Base-by-base conservation (phyloP, 164 flowering plant species). In the Nymphaea thermarum region DNA sequence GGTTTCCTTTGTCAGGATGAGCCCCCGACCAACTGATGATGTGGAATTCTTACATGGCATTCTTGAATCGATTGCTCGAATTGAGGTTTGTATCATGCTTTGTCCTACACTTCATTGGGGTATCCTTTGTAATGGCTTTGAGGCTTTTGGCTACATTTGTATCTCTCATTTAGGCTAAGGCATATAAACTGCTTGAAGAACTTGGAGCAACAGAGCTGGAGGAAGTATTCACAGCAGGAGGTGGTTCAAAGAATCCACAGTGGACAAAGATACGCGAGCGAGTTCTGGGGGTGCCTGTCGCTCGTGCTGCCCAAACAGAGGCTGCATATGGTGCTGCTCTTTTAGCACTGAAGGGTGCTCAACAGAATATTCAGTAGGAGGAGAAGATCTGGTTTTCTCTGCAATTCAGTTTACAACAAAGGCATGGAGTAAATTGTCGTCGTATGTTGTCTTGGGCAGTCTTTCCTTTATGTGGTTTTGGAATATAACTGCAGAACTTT, bases 271-370 rank as follows among this genome's bases (percentile, higher is more conserved):
- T 93, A 42, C 79, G 98, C 36, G 89, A 83, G 77, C 79, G 97
- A 59, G 91, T 93, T 16, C 82, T 93, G 8, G 87, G 91, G 45
- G 74, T 91, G 74, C 94, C 97, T 0, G 97, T 93, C 65, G 73
- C 79, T 16, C 82, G 79, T 10, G 96, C 98, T 65, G 43, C 65
- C 69, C 91, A 93, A 65, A 91, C 97, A 2, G 96, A 93, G 74
- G 98, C 98, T 71, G 94, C 97, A 65, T 91, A 89, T 81, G 98
- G 98, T 63, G 96, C 98, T 73, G 97, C 98, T 60, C 71, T 91
- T 41, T 72, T 93, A 71, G 98, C 98, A 53, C 42, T 89, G 78
- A 90, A 81, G 73, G 98, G 86, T 66, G 74, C 82, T 68, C 57
- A 51, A 51, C 57, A 51, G 57, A 51, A 51, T 25, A 0, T 25